phyloP scores from a whole-genome alignment of 2,329 filamentous ascomycete species.

The Plenodomus biglobosus region DNA sequence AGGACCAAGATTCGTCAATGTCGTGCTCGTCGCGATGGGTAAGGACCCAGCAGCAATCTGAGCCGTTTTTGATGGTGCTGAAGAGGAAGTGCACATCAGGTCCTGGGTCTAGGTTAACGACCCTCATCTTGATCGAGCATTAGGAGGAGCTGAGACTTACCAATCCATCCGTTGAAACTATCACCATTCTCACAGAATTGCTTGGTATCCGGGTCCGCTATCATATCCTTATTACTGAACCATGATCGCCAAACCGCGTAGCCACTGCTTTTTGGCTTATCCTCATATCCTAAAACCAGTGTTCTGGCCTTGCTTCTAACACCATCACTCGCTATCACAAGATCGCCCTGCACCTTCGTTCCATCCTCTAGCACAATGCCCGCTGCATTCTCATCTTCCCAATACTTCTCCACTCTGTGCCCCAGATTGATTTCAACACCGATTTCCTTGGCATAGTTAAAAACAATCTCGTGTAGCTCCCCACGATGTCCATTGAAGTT shows the following conservation, averaged over 20 bases:
- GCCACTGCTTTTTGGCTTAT: constrained; percentile 56
- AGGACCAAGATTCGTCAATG: constrained; percentile 42
- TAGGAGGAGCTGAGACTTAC: constrained; percentile 7
- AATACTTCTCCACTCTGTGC: constrained; percentile 56
- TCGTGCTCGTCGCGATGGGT: constrained; percentile 41
- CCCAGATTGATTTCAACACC: constrained; percentile 59
- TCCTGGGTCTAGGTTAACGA: constrained; percentile 20
- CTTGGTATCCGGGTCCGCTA: constrained; percentile 41
- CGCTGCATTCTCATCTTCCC: constrained; percentile 55
- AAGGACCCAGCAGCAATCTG: constrained; percentile 44
- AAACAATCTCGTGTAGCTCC: constrained; percentile 62
- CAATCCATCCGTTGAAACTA: constrained; percentile 44
- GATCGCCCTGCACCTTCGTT: constrained; percentile 51
- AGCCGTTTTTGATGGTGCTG: constrained; percentile 40
- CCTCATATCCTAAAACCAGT: constrained; percentile 55
- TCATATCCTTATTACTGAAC: constrained; percentile 44
- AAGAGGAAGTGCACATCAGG: constrained; percentile 46
- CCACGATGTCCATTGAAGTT: constrained; percentile 64
- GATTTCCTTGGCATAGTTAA: constrained; percentile 58
- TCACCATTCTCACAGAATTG: constrained; percentile 45
- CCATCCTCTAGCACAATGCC: constrained; percentile 56
- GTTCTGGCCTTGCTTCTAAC: constrained; percentile 56
- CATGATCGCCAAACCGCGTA: constrained; percentile 58
- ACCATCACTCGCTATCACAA: constrained; percentile 57
- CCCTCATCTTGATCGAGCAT: too few species aligned